phyloP scores from a whole-genome alignment of 2,329 filamentous ascomycete species.

The Exophiala oligosperma region DNA sequence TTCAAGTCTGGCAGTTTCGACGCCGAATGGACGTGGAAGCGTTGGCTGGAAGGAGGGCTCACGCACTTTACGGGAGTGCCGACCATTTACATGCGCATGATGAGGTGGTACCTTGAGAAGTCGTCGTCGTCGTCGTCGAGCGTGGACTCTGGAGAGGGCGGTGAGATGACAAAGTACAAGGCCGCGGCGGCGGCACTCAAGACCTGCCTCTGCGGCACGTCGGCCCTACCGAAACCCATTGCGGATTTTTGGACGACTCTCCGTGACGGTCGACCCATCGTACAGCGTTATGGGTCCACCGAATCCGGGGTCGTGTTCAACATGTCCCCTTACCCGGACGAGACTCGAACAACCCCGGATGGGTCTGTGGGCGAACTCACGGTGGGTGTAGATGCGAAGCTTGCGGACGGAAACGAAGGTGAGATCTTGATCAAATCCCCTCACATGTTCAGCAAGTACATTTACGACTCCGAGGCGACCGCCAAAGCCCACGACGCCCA shows the following conservation, averaged over 20 bases:
- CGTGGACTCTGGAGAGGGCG: constrained; percentile 24
- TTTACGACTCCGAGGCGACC: constrained; percentile 36
- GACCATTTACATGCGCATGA: constrained; percentile 46
- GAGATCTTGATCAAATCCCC: constrained; percentile 45
- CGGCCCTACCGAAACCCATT: constrained; percentile 51
- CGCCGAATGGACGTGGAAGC: constrained; percentile 41
- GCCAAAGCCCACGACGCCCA: constrained; percentile 31
- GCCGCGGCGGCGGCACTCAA: constrained; percentile 38
- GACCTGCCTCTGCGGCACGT: constrained; percentile 39
- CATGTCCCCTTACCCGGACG: constrained; percentile 36
- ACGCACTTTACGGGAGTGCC: constrained; percentile 45
- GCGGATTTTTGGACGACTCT: constrained; percentile 52
- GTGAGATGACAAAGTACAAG: constrained; percentile 38
- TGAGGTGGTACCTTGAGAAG: constrained; percentile 34
- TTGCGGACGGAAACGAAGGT: constrained; percentile 49
- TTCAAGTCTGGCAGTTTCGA: constrained; percentile 43
- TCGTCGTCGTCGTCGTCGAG: neutral
- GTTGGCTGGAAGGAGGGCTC: constrained; percentile 37
- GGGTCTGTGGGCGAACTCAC: constrained; percentile 38
- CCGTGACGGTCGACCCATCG: constrained; percentile 41
- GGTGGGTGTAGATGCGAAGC: constrained; percentile 42
- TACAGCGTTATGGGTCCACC: constrained; percentile 47
- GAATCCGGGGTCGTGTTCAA: constrained; percentile 48
- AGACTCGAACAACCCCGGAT: constrained; percentile 24
- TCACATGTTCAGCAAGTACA: constrained; percentile 45